A percentile compares a stretch with the other conserved stretches of the same genome.
Evolutionary conservation across 768 basidiomycete species (phyloP).

Genomic region (Suillus weaverae): DNA sequence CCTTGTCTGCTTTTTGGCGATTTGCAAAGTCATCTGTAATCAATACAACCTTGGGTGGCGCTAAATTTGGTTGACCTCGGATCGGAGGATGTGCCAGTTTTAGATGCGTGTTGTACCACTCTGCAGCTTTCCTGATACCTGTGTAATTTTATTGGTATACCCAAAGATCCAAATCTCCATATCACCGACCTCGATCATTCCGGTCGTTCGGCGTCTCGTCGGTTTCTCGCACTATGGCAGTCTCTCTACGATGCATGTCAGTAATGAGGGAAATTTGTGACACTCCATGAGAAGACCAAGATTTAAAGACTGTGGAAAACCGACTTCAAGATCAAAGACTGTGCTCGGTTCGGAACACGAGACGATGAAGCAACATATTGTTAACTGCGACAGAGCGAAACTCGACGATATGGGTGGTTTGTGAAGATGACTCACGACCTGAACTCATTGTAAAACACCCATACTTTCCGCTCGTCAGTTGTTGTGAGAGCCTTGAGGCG

Average conservation of each 20-base stretch:
- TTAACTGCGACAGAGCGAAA: not conserved
- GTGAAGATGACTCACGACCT: conserved; percentile 55
- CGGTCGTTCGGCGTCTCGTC: conserved; percentile 89
- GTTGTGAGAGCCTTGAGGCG: conserved; percentile 83
- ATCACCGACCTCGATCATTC: conserved; percentile 82
- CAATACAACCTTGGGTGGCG: conserved; percentile 66
- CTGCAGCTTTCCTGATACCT: conserved; percentile 87
- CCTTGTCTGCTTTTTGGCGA: conserved; percentile 66
- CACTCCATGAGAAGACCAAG: not conserved
- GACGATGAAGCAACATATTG: not conserved
- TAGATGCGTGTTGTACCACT: conserved; percentile 86
- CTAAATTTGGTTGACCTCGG: conserved; percentile 46
- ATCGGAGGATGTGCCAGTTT: conserved; percentile 48
- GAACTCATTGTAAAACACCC: conserved; percentile 88
- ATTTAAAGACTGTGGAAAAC: not conserved
- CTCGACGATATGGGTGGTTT: too few species aligned
- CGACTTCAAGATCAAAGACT: not conserved
- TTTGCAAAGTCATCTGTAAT: conserved; percentile 91
- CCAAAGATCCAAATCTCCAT: not conserved
- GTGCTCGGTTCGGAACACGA: not conserved
- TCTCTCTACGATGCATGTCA: conserved; percentile 52
- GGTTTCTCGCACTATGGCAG: conserved; percentile 73
- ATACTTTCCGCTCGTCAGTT: conserved; percentile 82
- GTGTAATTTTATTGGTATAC: not conserved
- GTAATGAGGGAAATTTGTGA: not conserved